These are phyloP conservation scores for Rhynchospora tenuis DNA, from an alignment of 176 grass and related monocot species.

Conservation along the genomic window DNA sequence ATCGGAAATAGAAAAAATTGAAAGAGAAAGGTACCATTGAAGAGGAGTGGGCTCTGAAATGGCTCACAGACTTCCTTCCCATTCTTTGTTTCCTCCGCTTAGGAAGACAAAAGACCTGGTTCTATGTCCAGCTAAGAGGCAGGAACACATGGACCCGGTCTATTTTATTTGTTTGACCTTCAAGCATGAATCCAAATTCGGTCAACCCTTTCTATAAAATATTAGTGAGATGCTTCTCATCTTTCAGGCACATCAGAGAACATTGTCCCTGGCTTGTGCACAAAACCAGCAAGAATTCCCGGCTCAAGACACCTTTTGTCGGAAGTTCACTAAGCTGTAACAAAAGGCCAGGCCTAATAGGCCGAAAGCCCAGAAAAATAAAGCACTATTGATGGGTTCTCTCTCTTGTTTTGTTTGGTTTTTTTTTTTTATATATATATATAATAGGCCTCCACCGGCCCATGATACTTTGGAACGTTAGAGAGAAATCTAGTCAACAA, in stretches of 20 bases:
- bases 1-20: not conserved
- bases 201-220: not conserved
- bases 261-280: not conserved
- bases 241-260: not conserved
- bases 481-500: not conserved
- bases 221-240: not conserved
- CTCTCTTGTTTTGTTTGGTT: not conserved
- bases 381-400: not conserved
- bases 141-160: not conserved
- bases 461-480: not conserved
- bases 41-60: not conserved
- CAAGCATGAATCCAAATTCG: not conserved
- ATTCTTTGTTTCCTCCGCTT: not conserved
- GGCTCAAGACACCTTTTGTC: not conserved
- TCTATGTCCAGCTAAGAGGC: not conserved
- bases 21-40: not conserved
- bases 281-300: constrained; percentile 8
- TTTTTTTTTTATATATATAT: not conserved
- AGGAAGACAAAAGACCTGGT: not conserved
- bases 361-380: not conserved
- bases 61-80: not conserved
- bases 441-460: not conserved
- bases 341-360: not conserved
- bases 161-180: not conserved
- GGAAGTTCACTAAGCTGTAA: not conserved